A percentile compares a stretch with the other conserved stretches of the same genome.
Evolutionary conservation across 768 basidiomycete genomes (phyloP).

Genomic region (Tylopilus sp.): DNA sequence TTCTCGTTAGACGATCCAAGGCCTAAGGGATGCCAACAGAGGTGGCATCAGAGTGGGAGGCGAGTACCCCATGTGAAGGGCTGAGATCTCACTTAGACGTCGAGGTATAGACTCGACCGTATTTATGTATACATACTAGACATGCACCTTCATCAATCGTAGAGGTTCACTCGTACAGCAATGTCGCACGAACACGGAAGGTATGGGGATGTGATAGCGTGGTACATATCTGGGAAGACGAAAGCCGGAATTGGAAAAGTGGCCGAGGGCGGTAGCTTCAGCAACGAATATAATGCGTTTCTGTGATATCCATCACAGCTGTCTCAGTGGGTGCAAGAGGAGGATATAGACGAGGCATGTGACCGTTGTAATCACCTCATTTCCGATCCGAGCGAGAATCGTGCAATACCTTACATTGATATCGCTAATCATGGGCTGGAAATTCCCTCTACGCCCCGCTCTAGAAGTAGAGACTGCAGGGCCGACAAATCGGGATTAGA

Average conservation of each 20-base stretch:
- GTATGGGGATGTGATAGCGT: no score
- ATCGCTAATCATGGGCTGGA: not conserved
- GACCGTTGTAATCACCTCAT: not conserved
- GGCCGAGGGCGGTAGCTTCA: no score
- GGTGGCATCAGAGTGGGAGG: not conserved
- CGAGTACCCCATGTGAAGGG: not conserved
- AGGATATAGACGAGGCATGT: conserved; percentile 3
- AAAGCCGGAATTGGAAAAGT: no score
- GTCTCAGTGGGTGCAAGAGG: not conserved
- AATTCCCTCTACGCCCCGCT: not conserved
- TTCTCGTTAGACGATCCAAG: conserved; percentile 15
- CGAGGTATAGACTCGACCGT: no score
- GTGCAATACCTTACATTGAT: conserved; percentile 4
- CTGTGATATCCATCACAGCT: not conserved
- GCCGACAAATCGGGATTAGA: not conserved
- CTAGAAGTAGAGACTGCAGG: not conserved
- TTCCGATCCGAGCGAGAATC: not conserved
- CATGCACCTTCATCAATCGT: no score
- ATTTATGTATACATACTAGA: no score
- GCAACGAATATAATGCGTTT: no score
- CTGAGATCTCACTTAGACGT: not conserved
- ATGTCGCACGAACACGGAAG: no score
- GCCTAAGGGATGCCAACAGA: not conserved
- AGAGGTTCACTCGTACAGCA: no score
- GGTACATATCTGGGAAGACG: no score